phyloP scores from a whole-genome alignment of 2,329 filamentous ascomycete genomes.

The Lachnellula suecica region DNA sequence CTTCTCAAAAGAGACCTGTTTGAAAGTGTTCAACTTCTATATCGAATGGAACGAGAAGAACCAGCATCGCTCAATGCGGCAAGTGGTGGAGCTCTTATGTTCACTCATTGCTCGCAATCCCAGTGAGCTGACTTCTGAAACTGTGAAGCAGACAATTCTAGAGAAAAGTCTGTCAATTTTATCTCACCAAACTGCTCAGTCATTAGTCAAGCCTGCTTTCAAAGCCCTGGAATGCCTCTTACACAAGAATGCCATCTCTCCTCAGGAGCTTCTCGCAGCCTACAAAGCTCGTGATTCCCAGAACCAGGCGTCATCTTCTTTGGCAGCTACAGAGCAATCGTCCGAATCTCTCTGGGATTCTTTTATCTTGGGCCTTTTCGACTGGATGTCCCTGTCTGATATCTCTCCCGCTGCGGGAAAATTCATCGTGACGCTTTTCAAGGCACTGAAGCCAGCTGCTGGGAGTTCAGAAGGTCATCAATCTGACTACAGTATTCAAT shows the following conservation, averaged over 20 bases:
- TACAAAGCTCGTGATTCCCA: slow-evolving; percentile 5
- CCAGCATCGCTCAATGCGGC: slow-evolving; percentile 61
- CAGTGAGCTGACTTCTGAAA: slow-evolving; percentile 38
- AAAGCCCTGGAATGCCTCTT: slow-evolving; percentile 67
- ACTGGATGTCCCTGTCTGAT: slow-evolving; percentile 57
- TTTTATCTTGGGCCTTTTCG: slow-evolving; percentile 48
- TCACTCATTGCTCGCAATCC: slow-evolving; percentile 52
- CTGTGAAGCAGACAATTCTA: slow-evolving; percentile 46
- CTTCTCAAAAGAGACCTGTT: slow-evolving; percentile 47
- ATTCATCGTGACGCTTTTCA: slow-evolving; percentile 58
- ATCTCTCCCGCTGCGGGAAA: slow-evolving; percentile 61
- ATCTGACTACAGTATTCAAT: slow-evolving; percentile 38
- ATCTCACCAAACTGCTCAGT: slow-evolving; percentile 57
- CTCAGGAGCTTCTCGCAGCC: slow-evolving; percentile 18
- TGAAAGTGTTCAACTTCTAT: slow-evolving; percentile 59
- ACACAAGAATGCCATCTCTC: slow-evolving; percentile 54
- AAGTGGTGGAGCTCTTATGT: slow-evolving; percentile 58
- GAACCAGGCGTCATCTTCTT: neutral
- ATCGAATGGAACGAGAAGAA: slow-evolving; percentile 68
- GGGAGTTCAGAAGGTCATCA: slow-evolving; percentile 34
- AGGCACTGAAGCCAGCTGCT: slow-evolving; percentile 34
- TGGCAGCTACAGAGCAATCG: neutral
- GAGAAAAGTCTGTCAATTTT: slow-evolving; percentile 58
- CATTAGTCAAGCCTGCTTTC: slow-evolving; percentile 68
- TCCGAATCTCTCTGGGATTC: slow-evolving; percentile 45